Base-by-base conservation (phyloP, 192 early-diverging fungal genomes). In the Entomortierella beljakovae region DNA sequence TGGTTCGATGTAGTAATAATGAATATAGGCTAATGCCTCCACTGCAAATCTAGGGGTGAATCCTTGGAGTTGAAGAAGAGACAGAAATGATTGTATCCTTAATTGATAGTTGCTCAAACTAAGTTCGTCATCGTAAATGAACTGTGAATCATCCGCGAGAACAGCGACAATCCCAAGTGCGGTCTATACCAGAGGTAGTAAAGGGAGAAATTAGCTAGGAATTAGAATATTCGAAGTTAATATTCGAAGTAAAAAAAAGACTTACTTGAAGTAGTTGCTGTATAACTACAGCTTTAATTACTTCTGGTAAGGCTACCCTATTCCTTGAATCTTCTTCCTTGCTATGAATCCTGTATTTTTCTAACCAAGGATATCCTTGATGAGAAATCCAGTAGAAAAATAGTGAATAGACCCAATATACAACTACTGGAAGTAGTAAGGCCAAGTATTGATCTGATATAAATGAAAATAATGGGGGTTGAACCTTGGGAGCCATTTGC, bases 331-430 rank as follows among this genome's bases (percentile, higher is more conserved):
- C 69, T 37, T 83, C 76, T 38, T 81, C 67, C 64, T 88, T 75
- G 58, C 79, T 52, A 74, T 91, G 80, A 72, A 94, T 88, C 22
- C 91, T 70, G 70, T 93, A 92, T 56, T 88, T 72, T 64, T 94
- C 92, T 48, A 92, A 76, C 42, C 82, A 83, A 20, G 88, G 84
- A 13, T 88, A 64, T 50, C 89, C 75, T 11, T 84, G 66, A 49
- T 62, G 69, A 18, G 90, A 89, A 23, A 92, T 58, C 50, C 87
- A 71, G 75, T 88, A 88, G 43, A 89, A 89, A 37, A 88, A 68
- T 4, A 89, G 80, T 1, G 88, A 91, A 65, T 93, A 94, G 16
- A 80, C 48, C 90, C 90, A 94, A 69, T 94, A 94, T 26, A 83
- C 68, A 3, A 83, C 60, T 28, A 91, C 53, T 0, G 92, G 90